These are phyloP conservation scores for Moringa oleifera DNA, from an alignment of 345 rosid species.

Conservation along the genomic window DNA sequence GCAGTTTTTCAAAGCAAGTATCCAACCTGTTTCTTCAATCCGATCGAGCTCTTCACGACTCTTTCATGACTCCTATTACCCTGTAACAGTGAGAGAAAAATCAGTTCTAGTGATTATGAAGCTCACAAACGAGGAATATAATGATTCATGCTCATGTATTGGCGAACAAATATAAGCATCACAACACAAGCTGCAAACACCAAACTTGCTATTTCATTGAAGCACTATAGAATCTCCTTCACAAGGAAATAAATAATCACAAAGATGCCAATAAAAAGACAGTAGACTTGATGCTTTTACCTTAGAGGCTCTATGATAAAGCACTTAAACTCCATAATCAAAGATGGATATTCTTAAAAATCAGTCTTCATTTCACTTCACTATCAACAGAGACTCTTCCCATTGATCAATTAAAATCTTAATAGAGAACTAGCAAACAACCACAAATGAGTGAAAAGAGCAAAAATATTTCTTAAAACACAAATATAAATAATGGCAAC, in stretches of 20 bases:
- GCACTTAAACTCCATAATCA: slow-evolving; percentile 12
- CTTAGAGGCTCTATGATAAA: slow-evolving; percentile 13
- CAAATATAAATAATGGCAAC: slow-evolving; percentile 6
- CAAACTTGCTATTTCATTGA: background rate
- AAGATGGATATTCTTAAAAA: slow-evolving; percentile 4
- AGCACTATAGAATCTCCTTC: background rate
- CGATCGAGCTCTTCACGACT: slow-evolving; percentile 3
- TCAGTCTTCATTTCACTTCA: slow-evolving; percentile 20
- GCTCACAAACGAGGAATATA: background rate
- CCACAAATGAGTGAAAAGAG: slow-evolving; percentile 5
- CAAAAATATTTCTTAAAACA: background rate
- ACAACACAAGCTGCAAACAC: background rate
- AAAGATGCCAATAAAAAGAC: background rate
- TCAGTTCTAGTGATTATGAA: background rate
- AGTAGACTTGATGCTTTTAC: slow-evolving; percentile 16
- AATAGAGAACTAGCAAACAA: slow-evolving; percentile 20
- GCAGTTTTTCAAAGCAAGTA: background rate
- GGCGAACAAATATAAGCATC: background rate
- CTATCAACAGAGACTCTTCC: slow-evolving; percentile 6
- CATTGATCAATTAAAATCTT: slow-evolving; percentile 18
- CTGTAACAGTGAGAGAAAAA: slow-evolving; percentile 11
- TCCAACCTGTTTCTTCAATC: background rate
- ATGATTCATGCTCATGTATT: background rate
- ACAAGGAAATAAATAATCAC: too few species aligned
- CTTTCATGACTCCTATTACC: background rate